Evolutionary conservation across 306 rosid species (phyloP).

Genomic region (Hippophae rhamnoides): DNA sequence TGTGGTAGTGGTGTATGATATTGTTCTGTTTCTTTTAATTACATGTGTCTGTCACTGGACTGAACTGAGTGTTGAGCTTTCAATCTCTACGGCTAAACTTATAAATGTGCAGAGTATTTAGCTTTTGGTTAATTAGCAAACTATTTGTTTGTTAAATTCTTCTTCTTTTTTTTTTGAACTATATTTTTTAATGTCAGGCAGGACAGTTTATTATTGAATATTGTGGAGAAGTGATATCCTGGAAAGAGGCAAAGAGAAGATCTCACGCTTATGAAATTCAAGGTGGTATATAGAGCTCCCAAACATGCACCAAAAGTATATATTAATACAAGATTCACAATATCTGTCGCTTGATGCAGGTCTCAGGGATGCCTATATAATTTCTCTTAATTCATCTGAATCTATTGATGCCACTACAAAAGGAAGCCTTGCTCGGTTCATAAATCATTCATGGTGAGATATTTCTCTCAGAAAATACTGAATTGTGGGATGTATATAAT

Average conservation of each 20-base stretch:
- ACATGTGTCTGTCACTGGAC: too few species aligned
- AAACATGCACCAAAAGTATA: constrained; percentile 6
- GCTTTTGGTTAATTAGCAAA: background rate
- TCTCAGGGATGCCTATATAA: constrained; percentile 81
- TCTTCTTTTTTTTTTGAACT: too few species aligned
- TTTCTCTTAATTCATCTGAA: constrained; percentile 79
- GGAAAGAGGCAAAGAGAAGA: constrained; percentile 91
- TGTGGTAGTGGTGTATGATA: background rate
- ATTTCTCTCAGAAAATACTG: constrained; percentile 14
- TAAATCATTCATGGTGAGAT: constrained; percentile 91
- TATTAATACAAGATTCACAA: constrained; percentile 15
- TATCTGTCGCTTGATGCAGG: constrained; percentile 45
- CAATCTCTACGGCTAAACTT: background rate
- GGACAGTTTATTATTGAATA: constrained; percentile 85
- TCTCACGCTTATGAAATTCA: constrained; percentile 73
- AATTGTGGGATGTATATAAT: constrained; percentile 2
- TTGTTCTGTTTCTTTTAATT: background rate
- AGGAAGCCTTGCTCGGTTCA: constrained; percentile 91
- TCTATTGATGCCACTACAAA: constrained; percentile 92
- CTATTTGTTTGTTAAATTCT: too few species aligned
- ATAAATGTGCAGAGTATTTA: background rate
- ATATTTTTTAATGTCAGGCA: constrained; percentile 28
- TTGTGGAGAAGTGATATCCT: constrained; percentile 94
- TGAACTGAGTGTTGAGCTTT: too few species aligned
- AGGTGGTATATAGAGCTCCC: constrained; percentile 38